These are phyloP conservation scores for Ananas comosus DNA, from an alignment of 176 grass and related monocot species.

Conservation along the genomic window DNA sequence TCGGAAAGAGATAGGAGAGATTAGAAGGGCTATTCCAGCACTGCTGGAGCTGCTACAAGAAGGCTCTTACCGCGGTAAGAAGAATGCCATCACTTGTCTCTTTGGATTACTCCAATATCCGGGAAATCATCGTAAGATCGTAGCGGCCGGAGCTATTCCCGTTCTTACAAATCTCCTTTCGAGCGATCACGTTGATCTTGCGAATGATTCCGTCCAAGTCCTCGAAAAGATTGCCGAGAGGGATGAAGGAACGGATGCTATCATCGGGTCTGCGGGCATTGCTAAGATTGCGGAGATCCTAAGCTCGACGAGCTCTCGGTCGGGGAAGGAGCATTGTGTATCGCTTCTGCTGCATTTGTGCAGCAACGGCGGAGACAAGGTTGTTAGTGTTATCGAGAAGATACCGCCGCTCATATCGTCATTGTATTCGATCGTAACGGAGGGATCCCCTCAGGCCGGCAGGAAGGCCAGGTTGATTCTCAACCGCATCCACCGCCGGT, in stretches of 20 bases:
- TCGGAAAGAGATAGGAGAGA: conserved; percentile 43
- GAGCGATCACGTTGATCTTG: conserved; percentile 32
- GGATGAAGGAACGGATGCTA: conserved; percentile 32
- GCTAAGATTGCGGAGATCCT: conserved; percentile 42
- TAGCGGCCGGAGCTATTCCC: conserved; percentile 39
- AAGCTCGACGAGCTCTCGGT: conserved; percentile 27
- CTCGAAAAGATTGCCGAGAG: conserved; percentile 49
- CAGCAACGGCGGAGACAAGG: conserved; percentile 40
- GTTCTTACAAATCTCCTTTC: conserved; percentile 37
- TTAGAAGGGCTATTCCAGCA: conserved; percentile 53
- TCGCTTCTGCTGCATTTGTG: conserved; percentile 48
- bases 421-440: conserved; percentile 50
- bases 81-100: conserved; percentile 62
- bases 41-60: conserved; percentile 42
- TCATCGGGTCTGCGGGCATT: conserved; percentile 28
- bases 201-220: conserved; percentile 39
- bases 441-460: conserved; percentile 27
- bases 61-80: conserved; percentile 41
- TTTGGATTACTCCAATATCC: conserved; percentile 40
- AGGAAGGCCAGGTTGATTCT: conserved; percentile 59
- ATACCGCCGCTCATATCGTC: conserved; percentile 45
- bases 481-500: conserved; percentile 36
- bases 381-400: conserved; percentile 42
- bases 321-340: conserved; percentile 46
- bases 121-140: conserved; percentile 18